Percentiles rank a stretch among this genome's conserved stretches.
These are phyloP conservation scores for Umbelopsis sp. DNA, from an alignment of 192 early-diverging fungal genomes.

Conservation along the genomic window DNA sequence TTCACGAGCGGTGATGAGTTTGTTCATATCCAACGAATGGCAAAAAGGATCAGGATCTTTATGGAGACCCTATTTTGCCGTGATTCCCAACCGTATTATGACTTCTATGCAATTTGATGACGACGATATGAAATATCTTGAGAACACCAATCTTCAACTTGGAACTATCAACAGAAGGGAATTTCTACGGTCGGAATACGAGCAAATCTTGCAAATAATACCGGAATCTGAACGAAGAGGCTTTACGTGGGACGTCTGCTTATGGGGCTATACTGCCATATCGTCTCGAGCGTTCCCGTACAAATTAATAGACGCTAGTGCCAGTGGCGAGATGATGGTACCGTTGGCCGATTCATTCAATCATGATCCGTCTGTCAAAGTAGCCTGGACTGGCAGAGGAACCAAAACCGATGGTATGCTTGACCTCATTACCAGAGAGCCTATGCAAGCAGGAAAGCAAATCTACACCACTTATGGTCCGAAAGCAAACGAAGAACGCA, in stretches of 20 bases:
- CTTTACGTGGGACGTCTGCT: conserved; percentile 53
- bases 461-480: conserved; percentile 72
- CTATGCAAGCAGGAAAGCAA: conserved; percentile 46
- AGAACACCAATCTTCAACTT: conserved; percentile 56
- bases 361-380: conserved; percentile 56
- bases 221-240: conserved; percentile 20
- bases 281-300: conserved; percentile 65
- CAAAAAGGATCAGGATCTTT: conserved; percentile 44
- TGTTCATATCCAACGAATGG: conserved; percentile 58
- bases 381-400: conserved; percentile 55
- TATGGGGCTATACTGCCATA: conserved; percentile 61
- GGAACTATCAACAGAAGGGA: conserved; percentile 47
- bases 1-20: conserved; percentile 47
- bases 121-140: conserved; percentile 48
- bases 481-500: conserved; percentile 76
- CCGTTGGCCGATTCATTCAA: conserved; percentile 70
- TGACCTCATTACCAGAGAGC: conserved; percentile 45
- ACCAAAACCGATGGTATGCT: conserved; percentile 38
- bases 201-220: conserved; percentile 34
- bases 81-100: conserved; percentile 55
- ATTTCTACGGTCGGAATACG: conserved; percentile 38
- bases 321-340: conserved; percentile 51
- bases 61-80: conserved; percentile 64
- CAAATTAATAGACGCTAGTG: conserved; percentile 49
- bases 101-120: conserved; percentile 58